Evolutionary conservation across 177 flowering plant species (phyloP).

Genomic region (Tripterygium wilfordii): DNA sequence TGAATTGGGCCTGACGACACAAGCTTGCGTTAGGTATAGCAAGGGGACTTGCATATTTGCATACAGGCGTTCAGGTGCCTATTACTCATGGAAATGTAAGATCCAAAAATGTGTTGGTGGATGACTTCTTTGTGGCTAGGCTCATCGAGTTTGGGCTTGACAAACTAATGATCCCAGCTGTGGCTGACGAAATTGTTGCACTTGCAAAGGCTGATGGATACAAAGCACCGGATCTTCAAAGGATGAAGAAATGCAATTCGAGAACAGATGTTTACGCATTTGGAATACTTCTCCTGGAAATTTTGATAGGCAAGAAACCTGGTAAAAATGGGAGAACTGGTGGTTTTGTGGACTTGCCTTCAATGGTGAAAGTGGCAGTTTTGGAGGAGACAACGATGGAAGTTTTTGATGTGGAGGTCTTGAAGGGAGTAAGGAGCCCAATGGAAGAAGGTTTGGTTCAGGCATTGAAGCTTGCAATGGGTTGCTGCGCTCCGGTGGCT

Average conservation of each 20-base stretch:
- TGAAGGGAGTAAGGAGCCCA: slow-evolving; percentile 90
- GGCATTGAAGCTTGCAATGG: slow-evolving; percentile 99
- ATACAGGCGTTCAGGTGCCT: slow-evolving; percentile 67
- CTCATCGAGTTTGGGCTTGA: slow-evolving; percentile 89
- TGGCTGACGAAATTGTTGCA: slow-evolving; percentile 85
- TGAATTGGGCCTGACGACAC: slow-evolving; percentile 96
- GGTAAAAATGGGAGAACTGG: slow-evolving; percentile 59
- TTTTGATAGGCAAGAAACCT: slow-evolving; percentile 83
- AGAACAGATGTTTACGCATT: slow-evolving; percentile 92
- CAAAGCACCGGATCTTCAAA: slow-evolving; percentile 93
- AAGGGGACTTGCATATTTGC: slow-evolving; percentile 83
- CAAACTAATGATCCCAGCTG: slow-evolving; percentile 74
- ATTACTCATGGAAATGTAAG: slow-evolving; percentile 83
- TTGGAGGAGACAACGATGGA: slow-evolving; percentile 96
- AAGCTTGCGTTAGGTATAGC: slow-evolving; percentile 85
- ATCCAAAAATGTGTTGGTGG: slow-evolving; percentile 81
- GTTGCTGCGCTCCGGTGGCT: slow-evolving; percentile 97
- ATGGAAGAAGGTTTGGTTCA: slow-evolving; percentile 98
- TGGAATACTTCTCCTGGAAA: slow-evolving; percentile 84
- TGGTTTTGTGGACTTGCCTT: slow-evolving; percentile 72
- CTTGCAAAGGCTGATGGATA: slow-evolving; percentile 81
- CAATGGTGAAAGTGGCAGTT: slow-evolving; percentile 92
- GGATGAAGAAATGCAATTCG: slow-evolving; percentile 86
- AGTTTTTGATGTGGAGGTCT: slow-evolving; percentile 77
- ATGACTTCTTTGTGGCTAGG: slow-evolving; percentile 78